Conservation (phyloP, 148 eudicot species). For the Diospyros kaki region DNA sequence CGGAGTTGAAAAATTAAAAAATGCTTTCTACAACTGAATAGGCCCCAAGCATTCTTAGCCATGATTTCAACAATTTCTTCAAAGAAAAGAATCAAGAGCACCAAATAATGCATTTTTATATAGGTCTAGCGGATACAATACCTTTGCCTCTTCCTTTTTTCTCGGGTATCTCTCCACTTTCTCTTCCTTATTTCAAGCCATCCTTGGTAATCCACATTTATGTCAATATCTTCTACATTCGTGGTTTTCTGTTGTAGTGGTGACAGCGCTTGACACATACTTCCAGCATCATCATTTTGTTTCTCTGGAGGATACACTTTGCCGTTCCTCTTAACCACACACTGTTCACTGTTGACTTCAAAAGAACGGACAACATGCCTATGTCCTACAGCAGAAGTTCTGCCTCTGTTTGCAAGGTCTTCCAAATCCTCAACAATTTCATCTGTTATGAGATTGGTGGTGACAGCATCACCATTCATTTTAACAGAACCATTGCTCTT, state of each 20-base stretch:
- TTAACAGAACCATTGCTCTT: slow-evolving; percentile 30
- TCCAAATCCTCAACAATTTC: slow-evolving; percentile 61
- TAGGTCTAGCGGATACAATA: slow-evolving; percentile 10
- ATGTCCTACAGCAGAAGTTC: slow-evolving; percentile 34
- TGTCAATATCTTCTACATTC: slow-evolving; percentile 45
- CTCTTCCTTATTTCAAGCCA: slow-evolving; percentile 91
- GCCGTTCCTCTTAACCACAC: slow-evolving; percentile 23
- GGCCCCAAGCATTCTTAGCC: not conserved
- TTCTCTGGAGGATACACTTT: slow-evolving; percentile 21
- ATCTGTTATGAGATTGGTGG: slow-evolving; percentile 22
- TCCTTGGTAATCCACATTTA: slow-evolving; percentile 73
- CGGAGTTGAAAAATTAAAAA: too few species aligned
- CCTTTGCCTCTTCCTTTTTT: slow-evolving; percentile 81
- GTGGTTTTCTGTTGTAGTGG: slow-evolving; percentile 28
- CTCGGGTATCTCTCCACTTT: slow-evolving; percentile 83
- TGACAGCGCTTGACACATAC: slow-evolving; percentile 12
- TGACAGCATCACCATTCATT: slow-evolving; percentile 25
- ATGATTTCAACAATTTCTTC: not conserved
- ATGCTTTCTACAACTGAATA: too few species aligned
- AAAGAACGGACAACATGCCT: slow-evolving; percentile 63
- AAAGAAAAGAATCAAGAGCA: not conserved
- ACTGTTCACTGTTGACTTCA: slow-evolving; percentile 38
- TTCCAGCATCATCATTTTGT: slow-evolving; percentile 22
- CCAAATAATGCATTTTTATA: not conserved
- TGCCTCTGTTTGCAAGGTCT: slow-evolving; percentile 58